Conservation (phyloP, 345 rosid genomes). For the Eucalyptus brandiana region DNA sequence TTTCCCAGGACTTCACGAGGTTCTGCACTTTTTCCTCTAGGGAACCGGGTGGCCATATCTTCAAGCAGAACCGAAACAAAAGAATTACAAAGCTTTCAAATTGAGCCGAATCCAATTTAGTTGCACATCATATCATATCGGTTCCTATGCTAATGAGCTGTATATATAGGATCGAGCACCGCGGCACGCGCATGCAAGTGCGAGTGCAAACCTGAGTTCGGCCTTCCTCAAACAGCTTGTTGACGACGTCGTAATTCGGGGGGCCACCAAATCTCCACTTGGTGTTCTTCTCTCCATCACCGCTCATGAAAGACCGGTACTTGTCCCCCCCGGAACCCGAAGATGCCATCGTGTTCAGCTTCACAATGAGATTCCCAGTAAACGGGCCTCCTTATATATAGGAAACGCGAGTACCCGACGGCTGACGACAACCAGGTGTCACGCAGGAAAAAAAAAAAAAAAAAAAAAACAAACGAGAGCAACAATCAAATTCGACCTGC, state of each 20-base stretch:
- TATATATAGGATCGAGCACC: neutral
- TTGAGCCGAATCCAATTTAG: neutral
- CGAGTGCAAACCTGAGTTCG: constrained; percentile 21
- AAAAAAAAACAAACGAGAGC: neutral
- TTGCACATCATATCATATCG: neutral
- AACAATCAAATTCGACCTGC: neutral
- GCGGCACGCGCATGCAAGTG: neutral
- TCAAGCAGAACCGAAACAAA: neutral
- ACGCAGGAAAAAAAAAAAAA: neutral
- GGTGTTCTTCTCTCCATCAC: constrained; percentile 48
- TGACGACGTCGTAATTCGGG: constrained; percentile 42
- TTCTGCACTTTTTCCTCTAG: constrained; percentile 54
- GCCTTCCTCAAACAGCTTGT: constrained; percentile 59
- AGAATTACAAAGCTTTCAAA: neutral
- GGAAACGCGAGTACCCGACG: neutral
- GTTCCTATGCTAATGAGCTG: neutral
- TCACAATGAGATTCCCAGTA: neutral
- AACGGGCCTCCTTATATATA: neutral
- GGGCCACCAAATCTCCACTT: constrained; percentile 38
- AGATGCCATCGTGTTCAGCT: constrained; percentile 7
- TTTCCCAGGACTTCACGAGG: constrained; percentile 62
- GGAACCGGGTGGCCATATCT: constrained; percentile 58
- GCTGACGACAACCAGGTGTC: neutral
- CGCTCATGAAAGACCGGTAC: constrained; percentile 31
- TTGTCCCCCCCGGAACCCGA: constrained; percentile 12